Evolutionary conservation across 208 protist genomes (phyloP).

Genomic region (Naegleria lovaniensis): DNA sequence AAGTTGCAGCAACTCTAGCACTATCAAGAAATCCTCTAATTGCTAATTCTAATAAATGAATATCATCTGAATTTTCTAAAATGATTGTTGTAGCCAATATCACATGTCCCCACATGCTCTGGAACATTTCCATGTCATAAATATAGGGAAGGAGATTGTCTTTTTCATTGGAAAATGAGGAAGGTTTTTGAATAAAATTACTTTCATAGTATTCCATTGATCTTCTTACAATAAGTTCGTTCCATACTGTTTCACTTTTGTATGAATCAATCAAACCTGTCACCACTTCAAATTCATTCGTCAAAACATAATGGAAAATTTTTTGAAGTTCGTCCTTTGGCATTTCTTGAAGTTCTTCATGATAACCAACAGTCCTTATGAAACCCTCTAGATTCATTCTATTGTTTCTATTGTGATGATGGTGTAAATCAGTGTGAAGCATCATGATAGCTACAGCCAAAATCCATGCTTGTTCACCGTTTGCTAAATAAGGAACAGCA

Average conservation of each 20-base stretch:
- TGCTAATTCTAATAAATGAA: constrained; percentile 40
- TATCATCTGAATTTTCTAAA: constrained; percentile 53
- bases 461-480: constrained; percentile 37
- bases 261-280: background rate
- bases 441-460: constrained; percentile 40
- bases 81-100: constrained; percentile 53
- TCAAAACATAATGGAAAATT: constrained; percentile 33
- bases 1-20: constrained; percentile 49
- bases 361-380: constrained; percentile 16
- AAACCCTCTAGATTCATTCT: constrained; percentile 30
- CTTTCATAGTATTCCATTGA: background rate
- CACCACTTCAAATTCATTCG: constrained; percentile 22
- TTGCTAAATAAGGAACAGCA: background rate
- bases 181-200: background rate
- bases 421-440: constrained; percentile 41
- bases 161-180: background rate
- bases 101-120: constrained; percentile 39
- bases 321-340: constrained; percentile 27
- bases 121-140: constrained; percentile 51
- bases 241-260: constrained; percentile 1
- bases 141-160: background rate
- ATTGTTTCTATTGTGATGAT: constrained; percentile 14
- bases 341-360: background rate
- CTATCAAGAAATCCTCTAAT: constrained; percentile 52
- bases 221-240: background rate